Conservation (phyloP, 2,329 filamentous ascomycete species). For the Coniochaeta sp. region DNA sequence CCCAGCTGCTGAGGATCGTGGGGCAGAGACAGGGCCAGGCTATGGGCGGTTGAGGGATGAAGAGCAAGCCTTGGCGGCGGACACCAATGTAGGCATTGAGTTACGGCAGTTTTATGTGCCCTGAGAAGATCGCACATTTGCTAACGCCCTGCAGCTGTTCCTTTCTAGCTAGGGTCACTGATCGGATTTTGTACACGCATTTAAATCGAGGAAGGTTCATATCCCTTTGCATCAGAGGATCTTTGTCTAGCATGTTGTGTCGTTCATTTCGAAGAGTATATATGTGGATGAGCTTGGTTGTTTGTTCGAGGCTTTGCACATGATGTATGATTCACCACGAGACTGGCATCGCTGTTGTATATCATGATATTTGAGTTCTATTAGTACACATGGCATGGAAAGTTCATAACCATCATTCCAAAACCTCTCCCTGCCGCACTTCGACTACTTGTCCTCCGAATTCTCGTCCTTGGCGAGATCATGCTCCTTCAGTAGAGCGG, state of each 20-base stretch:
- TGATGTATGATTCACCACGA: background rate
- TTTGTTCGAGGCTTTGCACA: background rate
- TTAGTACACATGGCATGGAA: constrained; percentile 19
- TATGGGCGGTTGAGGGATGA: constrained; percentile 44
- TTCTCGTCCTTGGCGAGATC: constrained; percentile 84
- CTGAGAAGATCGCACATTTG: background rate
- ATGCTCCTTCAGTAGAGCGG: constrained; percentile 87
- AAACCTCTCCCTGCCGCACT: background rate
- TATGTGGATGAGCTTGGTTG: background rate
- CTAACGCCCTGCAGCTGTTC: background rate
- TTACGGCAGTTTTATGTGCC: background rate
- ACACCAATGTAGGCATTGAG: constrained; percentile 27
- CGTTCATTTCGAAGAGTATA: background rate
- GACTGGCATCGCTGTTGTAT: constrained; percentile 3
- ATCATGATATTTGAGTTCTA: constrained; percentile 10
- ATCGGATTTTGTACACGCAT: background rate
- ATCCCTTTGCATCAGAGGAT: background rate
- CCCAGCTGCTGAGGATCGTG: constrained; percentile 4
- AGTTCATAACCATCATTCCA: constrained; percentile 4
- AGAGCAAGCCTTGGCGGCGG: constrained; percentile 33
- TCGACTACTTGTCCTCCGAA: constrained; percentile 52
- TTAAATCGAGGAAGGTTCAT: background rate
- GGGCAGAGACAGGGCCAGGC: constrained; percentile 9
- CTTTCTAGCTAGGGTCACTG: background rate
- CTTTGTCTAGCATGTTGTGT: background rate